Conservation (phyloP, 768 basidiomycete species). For the Rhodosporidiobolus sp. region DNA sequence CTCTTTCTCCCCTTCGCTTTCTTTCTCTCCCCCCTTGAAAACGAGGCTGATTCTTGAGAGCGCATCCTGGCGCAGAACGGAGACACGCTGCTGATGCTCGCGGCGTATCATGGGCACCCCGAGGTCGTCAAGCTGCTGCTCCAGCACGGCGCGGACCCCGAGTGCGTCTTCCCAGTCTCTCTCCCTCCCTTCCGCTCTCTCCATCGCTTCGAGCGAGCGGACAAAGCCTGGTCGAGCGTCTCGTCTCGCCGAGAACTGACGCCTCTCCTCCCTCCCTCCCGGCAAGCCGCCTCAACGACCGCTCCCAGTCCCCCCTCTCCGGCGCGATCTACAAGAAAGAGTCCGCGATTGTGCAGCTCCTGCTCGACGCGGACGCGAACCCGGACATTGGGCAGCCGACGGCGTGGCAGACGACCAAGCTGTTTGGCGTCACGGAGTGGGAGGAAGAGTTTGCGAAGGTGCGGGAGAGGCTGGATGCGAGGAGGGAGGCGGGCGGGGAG, state of each 20-base stretch:
- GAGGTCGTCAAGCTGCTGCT: conserved; percentile 59
- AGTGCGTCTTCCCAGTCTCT: conserved; percentile 3
- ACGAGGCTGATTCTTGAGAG: neutral
- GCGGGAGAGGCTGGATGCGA: neutral
- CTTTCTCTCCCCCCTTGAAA: neutral
- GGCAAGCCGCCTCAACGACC: conserved; percentile 63
- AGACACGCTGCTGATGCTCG: conserved; percentile 75
- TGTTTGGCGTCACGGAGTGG: conserved; percentile 59
- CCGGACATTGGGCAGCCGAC: conserved; percentile 65
- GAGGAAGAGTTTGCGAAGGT: conserved; percentile 10
- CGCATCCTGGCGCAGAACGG: conserved; percentile 53
- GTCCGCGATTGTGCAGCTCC: conserved; percentile 60
- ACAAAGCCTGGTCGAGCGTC: too few relatives aligned
- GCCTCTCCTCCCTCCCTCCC: neutral
- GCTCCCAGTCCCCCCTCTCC: conserved; percentile 68
- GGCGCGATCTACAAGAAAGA: conserved; percentile 75
- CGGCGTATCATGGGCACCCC: conserved; percentile 67
- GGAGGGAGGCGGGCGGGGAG: neutral
- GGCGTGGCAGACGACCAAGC: conserved; percentile 65
- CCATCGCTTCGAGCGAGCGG: conserved; percentile 39
- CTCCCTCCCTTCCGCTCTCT: neutral
- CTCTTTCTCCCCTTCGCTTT: too few relatives aligned
- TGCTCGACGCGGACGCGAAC: conserved; percentile 61
- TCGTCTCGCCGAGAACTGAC: too few relatives aligned
- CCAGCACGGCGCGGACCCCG: conserved; percentile 57